Base-by-base conservation (phyloP, 2,329 filamentous ascomycete species). In the Curvularia verruculosa region DNA sequence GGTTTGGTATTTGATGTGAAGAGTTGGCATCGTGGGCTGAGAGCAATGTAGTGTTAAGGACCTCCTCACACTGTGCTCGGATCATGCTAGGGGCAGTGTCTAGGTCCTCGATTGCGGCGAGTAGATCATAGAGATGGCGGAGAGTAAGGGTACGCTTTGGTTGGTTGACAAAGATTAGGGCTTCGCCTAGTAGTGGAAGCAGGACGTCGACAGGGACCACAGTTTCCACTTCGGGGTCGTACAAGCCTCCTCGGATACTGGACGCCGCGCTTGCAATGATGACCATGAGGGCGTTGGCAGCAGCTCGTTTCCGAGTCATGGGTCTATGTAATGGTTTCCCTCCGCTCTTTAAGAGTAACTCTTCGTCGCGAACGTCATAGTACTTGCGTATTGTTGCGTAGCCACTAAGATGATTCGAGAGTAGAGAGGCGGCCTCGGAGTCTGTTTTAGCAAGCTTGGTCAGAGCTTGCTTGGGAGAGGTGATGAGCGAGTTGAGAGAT, bases 331-430 rank as follows among this genome's bases (percentile, higher is more conserved):
- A 76, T 5, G 80, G 76, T 47, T 76, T 79, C 52, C 67, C 53
- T 47, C 64, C 66, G 5, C 75, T 66, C 23, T 77, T 71, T 9
- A 77, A 60, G 5, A 75, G 61, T 4, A 82, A 61, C n/a, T 83
- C 81, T 67, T 86, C 84, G 70, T 98, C 94, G 47, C 94, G 87
- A n/a, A 93, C 84, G 60, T 93, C 89, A 76, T 96, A 98, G 79
- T 94, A 97, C 65, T 88, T 89, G 34, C 94, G 89, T 19, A 98
- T 82, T 0, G 92, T 96, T 21, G 93, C 94, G 70, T 98, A 98
- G 21, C 94, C 94, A 73, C 91, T 95, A 9, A 97, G 86, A 78
- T 93, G 89, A 59, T 89, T 90, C 45, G 93, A 91, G 3, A 98
- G 82, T 10, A 96, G 84, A 65, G 90, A 85, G 8, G 93, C 94